These are phyloP conservation scores for Lepiota subincarnata DNA, from an alignment of 768 basidiomycete genomes.

Conservation along the genomic window DNA sequence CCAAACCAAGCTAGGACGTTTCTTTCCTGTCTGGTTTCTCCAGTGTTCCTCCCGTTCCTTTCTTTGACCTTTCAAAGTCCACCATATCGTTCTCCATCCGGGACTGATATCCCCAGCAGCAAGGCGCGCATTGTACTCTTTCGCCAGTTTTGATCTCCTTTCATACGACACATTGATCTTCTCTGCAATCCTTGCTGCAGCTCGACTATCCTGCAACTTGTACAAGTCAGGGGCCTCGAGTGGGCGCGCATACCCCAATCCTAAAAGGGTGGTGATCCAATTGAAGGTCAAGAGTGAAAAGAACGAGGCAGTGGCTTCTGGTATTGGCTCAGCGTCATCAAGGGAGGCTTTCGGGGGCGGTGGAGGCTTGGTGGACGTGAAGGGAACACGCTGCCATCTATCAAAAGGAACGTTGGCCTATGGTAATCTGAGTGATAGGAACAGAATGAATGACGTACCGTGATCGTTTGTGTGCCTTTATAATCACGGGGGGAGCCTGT, in stretches of 20 bases:
- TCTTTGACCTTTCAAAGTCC: constrained; percentile 53
- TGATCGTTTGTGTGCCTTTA: constrained; percentile 5
- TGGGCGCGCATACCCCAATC: constrained; percentile 74
- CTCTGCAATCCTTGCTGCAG: constrained; percentile 56
- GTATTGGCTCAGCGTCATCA: constrained; percentile 57
- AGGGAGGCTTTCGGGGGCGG: constrained; percentile 48
- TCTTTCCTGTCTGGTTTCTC: constrained; percentile 60
- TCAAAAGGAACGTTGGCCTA: neutral
- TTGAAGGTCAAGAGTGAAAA: constrained; percentile 59
- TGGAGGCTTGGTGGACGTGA: constrained; percentile 34
- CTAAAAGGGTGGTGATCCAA: constrained; percentile 73
- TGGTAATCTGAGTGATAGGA: neutral
- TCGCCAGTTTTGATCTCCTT: constrained; percentile 48
- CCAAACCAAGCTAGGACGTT: constrained; percentile 55
- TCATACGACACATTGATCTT: constrained; percentile 65
- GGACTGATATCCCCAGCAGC: constrained; percentile 61
- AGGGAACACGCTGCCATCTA: constrained; percentile 34
- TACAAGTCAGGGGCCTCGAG: constrained; percentile 79
- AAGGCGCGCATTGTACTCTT: constrained; percentile 68
- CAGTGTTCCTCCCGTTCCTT: constrained; percentile 57
- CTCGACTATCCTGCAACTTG: constrained; percentile 63
- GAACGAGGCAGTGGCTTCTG: constrained; percentile 62
- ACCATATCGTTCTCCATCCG: constrained; percentile 50
- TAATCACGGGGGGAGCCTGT: neutral
- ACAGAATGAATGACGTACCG: constrained; percentile 3